Evolutionary conservation across 768 basidiomycete species (phyloP).

Genomic region (Galerina sulciceps): DNA sequence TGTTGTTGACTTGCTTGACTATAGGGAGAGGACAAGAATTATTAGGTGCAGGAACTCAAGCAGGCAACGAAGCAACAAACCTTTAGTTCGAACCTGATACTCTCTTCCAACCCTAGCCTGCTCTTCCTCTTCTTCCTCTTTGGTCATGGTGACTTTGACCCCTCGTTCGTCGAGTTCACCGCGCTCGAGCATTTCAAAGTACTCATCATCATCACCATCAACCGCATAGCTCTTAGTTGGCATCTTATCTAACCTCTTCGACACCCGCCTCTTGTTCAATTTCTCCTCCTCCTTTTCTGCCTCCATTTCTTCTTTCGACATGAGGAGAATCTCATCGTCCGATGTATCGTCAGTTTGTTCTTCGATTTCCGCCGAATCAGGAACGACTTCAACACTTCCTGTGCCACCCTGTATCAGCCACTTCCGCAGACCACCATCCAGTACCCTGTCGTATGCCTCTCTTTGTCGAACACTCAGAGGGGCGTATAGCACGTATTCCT

Average conservation of each 20-base stretch:
- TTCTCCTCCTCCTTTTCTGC: constrained; percentile 31
- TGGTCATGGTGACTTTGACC: constrained; percentile 28
- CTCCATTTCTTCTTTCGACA: constrained; percentile 2
- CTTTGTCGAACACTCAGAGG: constrained; percentile 83
- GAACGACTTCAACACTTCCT: constrained; percentile 19
- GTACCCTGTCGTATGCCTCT: constrained; percentile 82
- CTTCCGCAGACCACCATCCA: constrained; percentile 70
- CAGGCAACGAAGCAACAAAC: constrained; percentile 39
- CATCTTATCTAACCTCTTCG: constrained; percentile 36
- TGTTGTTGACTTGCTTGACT: constrained; percentile 90
- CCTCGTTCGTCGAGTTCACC: constrained; percentile 47
- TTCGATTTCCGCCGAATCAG: constrained; percentile 13
- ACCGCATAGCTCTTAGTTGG: constrained; percentile 53
- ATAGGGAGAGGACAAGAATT: constrained; percentile 3
- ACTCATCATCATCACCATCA: constrained; percentile 68
- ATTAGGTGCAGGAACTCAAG: background rate
- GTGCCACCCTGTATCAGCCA: constrained; percentile 53
- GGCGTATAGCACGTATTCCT: constrained; percentile 93
- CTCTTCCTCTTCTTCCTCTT: constrained; percentile 46
- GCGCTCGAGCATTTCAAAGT: constrained; percentile 62
- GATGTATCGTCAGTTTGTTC: constrained; percentile 18
- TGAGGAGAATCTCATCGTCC: constrained; percentile 30
- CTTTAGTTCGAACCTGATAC: constrained; percentile 59
- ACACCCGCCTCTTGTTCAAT: constrained; percentile 21
- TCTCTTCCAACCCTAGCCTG: constrained; percentile 59